Base-by-base conservation (phyloP, 2,329 filamentous ascomycete genomes). In the Blastomyces emzantsi region DNA sequence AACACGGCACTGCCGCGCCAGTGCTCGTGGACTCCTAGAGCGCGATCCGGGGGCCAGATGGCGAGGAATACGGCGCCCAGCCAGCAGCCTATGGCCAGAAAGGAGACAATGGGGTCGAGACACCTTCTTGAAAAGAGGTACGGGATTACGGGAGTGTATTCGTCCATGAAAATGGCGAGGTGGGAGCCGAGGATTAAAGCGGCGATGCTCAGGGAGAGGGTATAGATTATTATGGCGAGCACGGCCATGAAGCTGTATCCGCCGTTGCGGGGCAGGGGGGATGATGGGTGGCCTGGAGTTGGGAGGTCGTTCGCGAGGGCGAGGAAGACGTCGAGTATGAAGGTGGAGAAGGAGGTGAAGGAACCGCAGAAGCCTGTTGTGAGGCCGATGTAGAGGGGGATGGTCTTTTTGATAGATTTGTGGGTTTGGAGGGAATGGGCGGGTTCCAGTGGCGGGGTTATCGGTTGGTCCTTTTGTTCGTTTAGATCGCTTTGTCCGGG, bases 281-380 rank as follows among this genome's bases (percentile, higher is more conserved):
- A 65, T 1, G 90, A 82, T 1, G 74, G 72, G 0, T 76, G 73
- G 69, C 80, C 76, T 0, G 85, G 82, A 1, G 81, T 77, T 0
- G 83, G 79, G 13, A 95, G 77, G 67, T 88, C 83, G 72, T 96
- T 94, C 3, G 90, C 87, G 22, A 95, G 76, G 0, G 90, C 88
- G 28, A 96, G 82, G 72, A 95, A 96, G 17, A 82, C 77, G 70
- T 96, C 92, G 7, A 90, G 83, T 57, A 92, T 87, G 72, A 96
- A 95, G 25, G 87, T 86, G 0, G 92, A 96, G 75, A 96, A 96
- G 11, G 89, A 92, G 0, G 92, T 97, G 71, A 94, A 90, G 68
- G 89, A 92, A 66, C 93, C 90, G 70, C 91, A 96, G 74, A 94
- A 94, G 13, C 89, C 93, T 0, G 89, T 96, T 0, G 90, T 85